Percentiles rank a stretch among this genome's conserved stretches.
These are phyloP conservation scores for Nicotiana tabacum DNA, from an alignment of 257 asterid genomes.

Conservation along the genomic window DNA sequence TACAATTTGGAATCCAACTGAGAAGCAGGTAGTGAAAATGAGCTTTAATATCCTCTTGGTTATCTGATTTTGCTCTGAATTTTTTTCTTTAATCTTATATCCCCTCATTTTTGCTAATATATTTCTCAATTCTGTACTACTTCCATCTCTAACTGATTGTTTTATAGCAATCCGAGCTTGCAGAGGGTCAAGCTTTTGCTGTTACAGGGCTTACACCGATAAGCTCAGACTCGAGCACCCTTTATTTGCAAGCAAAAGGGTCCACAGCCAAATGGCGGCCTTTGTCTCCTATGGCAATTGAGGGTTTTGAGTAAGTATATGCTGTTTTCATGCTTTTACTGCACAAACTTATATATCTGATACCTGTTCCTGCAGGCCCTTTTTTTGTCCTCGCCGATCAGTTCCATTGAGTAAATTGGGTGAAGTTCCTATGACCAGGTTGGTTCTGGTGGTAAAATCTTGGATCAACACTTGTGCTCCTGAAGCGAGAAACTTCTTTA, in stretches of 20 bases:
- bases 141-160: conserved; percentile 3
- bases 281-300: conserved; percentile 42
- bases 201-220: conserved; percentile 70
- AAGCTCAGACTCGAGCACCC: conserved; percentile 61
- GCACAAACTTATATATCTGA: conserved; percentile 3
- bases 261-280: conserved; percentile 64
- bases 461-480: conserved; percentile 17
- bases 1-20: conserved; percentile 94
- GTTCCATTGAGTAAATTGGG: conserved; percentile 58
- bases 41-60: background rate
- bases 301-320: conserved; percentile 53
- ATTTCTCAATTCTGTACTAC: background rate
- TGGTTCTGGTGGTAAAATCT: conserved; percentile 15
- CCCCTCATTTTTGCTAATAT: background rate
- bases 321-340: conserved; percentile 5
- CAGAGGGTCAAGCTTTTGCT: conserved; percentile 79
- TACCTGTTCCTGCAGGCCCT: conserved; percentile 48
- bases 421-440: conserved; percentile 76
- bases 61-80: background rate
- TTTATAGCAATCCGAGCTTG: conserved; percentile 55
- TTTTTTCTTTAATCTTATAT: background rate
- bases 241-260: conserved; percentile 80
- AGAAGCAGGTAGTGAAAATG: conserved; percentile 54
- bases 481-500: conserved; percentile 5
- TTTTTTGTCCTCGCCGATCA: conserved; percentile 69